These are phyloP conservation scores for Ustulina deusta DNA, from an alignment of 2,329 filamentous ascomycete species.

Conservation along the genomic window DNA sequence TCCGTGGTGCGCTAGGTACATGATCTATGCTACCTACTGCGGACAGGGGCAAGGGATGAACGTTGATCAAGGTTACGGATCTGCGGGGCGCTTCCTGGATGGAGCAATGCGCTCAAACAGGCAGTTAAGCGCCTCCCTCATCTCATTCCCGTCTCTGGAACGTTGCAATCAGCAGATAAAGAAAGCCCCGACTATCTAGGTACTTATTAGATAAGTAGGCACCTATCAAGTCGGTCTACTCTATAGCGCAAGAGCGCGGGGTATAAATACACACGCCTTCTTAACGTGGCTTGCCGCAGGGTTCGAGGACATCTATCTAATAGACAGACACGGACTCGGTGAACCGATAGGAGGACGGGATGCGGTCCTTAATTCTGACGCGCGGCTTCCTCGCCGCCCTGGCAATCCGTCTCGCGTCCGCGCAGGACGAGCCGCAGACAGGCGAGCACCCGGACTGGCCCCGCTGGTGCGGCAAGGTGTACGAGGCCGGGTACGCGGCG, in stretches of 20 bases:
- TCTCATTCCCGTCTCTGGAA: constrained; percentile 13
- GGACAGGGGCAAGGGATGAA: no score
- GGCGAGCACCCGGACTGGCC: constrained; percentile 58
- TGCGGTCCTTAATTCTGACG: constrained; percentile 4
- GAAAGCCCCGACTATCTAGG: no score
- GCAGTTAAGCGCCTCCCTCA: constrained; percentile 19
- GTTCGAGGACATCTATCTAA: no score
- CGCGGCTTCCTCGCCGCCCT: constrained; percentile 22
- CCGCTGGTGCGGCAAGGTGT: constrained; percentile 62
- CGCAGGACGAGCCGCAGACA: constrained; percentile 49
- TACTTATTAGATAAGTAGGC: no score
- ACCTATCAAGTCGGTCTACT: neutral
- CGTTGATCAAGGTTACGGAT: no score
- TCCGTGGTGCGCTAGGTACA: no score
- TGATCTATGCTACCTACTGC: no score
- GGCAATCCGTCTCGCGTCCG: constrained; percentile 1
- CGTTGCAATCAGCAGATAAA: constrained; percentile 23
- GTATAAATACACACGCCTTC: constrained; percentile 11
- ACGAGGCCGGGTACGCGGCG: constrained; percentile 57
- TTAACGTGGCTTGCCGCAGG: no score
- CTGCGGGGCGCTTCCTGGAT: constrained; percentile 1
- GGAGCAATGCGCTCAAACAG: constrained; percentile 17
- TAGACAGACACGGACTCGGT: no score
- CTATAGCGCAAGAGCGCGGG: constrained; percentile 5
- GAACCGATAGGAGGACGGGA: neutral